Conservation (phyloP, 1,139 yeast species). For the Entelexis sorbosivorans region DNA sequence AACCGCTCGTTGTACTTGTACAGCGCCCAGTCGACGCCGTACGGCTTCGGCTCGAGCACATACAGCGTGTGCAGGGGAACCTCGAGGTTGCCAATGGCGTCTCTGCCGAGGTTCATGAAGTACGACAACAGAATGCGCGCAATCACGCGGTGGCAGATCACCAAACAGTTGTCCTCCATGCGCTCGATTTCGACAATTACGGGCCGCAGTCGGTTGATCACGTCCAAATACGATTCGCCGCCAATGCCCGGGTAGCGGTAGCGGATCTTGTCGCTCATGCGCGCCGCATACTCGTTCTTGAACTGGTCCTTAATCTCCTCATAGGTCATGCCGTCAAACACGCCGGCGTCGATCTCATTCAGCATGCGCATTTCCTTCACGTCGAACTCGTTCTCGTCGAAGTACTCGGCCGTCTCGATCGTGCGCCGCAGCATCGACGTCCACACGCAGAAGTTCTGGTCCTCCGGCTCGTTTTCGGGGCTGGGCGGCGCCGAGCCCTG, state of each 20-base stretch:
- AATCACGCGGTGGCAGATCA: constrained; percentile 84
- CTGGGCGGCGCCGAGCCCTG: constrained; percentile 29
- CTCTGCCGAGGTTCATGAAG: constrained; percentile 73
- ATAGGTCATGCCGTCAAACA: constrained; percentile 84
- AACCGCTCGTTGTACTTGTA: constrained; percentile 71
- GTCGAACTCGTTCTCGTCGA: constrained; percentile 55
- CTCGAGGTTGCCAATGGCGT: constrained; percentile 77
- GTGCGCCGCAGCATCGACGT: constrained; percentile 76
- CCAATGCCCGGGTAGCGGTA: constrained; percentile 94
- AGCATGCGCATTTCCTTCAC: constrained; percentile 86
- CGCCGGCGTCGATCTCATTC: constrained; percentile 88
- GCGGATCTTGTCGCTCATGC: constrained; percentile 62
- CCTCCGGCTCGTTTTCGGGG: constrained; percentile 38
- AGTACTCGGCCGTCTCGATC: constrained; percentile 63
- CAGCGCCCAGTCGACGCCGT: constrained; percentile 86
- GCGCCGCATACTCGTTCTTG: constrained; percentile 70
- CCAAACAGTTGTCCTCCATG: constrained; percentile 72
- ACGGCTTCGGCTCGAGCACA: constrained; percentile 83
- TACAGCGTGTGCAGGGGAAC: constrained; percentile 87
- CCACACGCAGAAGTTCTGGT: constrained; percentile 80
- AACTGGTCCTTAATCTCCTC: constrained; percentile 58
- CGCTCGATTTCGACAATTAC: constrained; percentile 87
- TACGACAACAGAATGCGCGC: constrained; percentile 79
- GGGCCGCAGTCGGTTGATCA: constrained; percentile 77
- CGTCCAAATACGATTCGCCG: constrained; percentile 93